Conservation (phyloP, 2,329 filamentous ascomycete genomes). For the Sphaerostilbella broomeana region DNA sequence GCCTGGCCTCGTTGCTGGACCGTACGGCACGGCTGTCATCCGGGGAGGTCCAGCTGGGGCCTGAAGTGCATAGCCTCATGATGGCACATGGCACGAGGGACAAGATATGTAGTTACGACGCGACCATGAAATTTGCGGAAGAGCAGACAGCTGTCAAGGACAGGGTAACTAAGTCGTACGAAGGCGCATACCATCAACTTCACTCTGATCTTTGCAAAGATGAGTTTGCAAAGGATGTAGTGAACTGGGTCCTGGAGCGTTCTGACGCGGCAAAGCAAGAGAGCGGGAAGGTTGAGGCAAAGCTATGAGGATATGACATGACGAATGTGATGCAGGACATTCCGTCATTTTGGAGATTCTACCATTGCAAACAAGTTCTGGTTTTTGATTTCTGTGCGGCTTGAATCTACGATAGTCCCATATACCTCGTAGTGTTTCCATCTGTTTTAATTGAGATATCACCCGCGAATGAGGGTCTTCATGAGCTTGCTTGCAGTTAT, state of each 20-base stretch:
- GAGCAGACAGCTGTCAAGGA: constrained; percentile 52
- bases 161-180: constrained; percentile 65
- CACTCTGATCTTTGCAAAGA: constrained; percentile 53
- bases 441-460: no score
- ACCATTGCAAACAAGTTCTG: no score
- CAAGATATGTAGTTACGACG: constrained; percentile 58
- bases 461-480: no score
- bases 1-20: constrained; percentile 70
- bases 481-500: no score
- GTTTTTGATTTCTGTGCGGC: no score
- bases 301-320: constrained; percentile 34
- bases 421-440: no score
- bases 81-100: constrained; percentile 74
- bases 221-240: constrained; percentile 53
- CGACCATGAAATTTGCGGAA: constrained; percentile 58
- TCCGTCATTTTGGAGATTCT: no score
- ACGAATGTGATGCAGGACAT: no score
- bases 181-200: constrained; percentile 72
- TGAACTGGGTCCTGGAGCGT: constrained; percentile 56
- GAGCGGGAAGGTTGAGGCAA: constrained; percentile 25
- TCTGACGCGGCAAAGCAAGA: no score
- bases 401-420: no score
- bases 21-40: constrained; percentile 55
- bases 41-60: constrained; percentile 47
- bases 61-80: constrained; percentile 58